These are phyloP conservation scores for Penicillium carneum DNA, from an alignment of 2,329 filamentous ascomycete species.

Conservation along the genomic window DNA sequence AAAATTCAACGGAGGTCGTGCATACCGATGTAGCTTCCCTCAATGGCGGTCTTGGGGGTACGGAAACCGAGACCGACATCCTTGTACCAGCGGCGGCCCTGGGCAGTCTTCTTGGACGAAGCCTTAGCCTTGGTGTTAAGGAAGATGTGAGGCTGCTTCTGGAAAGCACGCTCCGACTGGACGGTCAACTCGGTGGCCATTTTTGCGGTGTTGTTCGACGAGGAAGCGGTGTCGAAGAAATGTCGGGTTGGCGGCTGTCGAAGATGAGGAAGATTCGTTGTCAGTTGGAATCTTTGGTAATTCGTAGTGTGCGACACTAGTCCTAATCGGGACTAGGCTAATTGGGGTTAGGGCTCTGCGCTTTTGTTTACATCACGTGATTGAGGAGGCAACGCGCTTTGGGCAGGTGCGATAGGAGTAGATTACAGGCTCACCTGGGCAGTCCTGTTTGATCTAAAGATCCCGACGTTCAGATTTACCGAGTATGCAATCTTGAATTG, in stretches of 20 bases:
- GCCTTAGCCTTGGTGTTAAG: slow-evolving; percentile 92
- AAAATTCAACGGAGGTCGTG: slow-evolving; percentile 49
- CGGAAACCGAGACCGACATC: slow-evolving; percentile 99
- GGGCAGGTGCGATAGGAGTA: slow-evolving; percentile 23
- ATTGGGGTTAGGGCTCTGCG: slow-evolving; percentile 53
- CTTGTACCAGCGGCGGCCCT: slow-evolving; percentile 98
- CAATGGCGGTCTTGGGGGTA: slow-evolving; percentile 98
- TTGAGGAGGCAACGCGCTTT: slow-evolving; percentile 41
- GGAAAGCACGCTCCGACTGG: slow-evolving; percentile 99
- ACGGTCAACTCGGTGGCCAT: slow-evolving; percentile 99
- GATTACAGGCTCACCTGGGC: slow-evolving; percentile 22
- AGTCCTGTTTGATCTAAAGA: not conserved
- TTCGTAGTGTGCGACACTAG: slow-evolving; percentile 46
- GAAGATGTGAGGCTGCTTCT: slow-evolving; percentile 99
- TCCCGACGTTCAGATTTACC: not conserved
- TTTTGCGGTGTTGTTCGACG: slow-evolving; percentile 64
- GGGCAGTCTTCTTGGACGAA: slow-evolving; percentile 80
- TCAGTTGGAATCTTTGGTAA: slow-evolving; percentile 48
- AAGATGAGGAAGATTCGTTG: slow-evolving; percentile 51
- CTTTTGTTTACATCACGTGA: slow-evolving; percentile 55
- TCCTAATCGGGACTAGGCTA: slow-evolving; percentile 38
- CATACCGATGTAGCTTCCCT: slow-evolving; percentile 98
- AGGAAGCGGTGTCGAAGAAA: slow-evolving; percentile 49
- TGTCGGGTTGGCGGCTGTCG: slow-evolving; percentile 48
- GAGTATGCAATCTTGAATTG: slow-evolving; percentile 8